Conservation (phyloP, 2,329 filamentous ascomycete species). For the Madurella fahalii region DNA sequence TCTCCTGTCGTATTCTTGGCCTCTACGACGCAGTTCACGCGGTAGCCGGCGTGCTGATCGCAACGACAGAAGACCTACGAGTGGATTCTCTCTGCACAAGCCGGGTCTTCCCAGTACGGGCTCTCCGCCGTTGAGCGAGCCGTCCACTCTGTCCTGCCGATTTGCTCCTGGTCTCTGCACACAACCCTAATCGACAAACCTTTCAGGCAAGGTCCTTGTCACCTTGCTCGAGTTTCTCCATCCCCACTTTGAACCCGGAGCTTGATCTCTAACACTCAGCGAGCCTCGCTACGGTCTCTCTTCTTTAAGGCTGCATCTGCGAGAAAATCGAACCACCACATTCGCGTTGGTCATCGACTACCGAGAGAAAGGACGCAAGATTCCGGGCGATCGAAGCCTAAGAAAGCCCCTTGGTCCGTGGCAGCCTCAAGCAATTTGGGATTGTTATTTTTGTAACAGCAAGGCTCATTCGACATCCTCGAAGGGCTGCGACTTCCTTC, state of each 20-base stretch:
- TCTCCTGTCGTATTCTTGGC: background rate
- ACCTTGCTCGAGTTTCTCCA: slow-evolving; percentile 22
- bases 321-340: slow-evolving; percentile 6
- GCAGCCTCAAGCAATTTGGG: background rate
- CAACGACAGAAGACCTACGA: slow-evolving; percentile 9
- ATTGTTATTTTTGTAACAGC: slow-evolving; percentile 10
- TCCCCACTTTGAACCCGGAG: slow-evolving; percentile 26
- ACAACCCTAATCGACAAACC: slow-evolving; percentile 23
- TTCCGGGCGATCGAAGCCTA: slow-evolving; percentile 5
- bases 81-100: slow-evolving; percentile 21
- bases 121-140: slow-evolving; percentile 6
- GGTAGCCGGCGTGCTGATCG: background rate
- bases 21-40: background rate
- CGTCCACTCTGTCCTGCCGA: slow-evolving; percentile 20
- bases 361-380: slow-evolving; percentile 7
- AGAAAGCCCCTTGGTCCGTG: slow-evolving; percentile 1
- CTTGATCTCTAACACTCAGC: slow-evolving; percentile 13
- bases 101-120: slow-evolving; percentile 28
- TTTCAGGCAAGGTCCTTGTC: slow-evolving; percentile 16
- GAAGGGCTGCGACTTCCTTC: slow-evolving; percentile 7
- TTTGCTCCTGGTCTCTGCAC: slow-evolving; percentile 22
- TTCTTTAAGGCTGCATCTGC: background rate
- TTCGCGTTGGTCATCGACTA: slow-evolving; percentile 8
- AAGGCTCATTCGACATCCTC: slow-evolving; percentile 3
- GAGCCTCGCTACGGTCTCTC: slow-evolving; percentile 13